Conservation (phyloP, 768 basidiomycete species). For the Tylopilus sp. region DNA sequence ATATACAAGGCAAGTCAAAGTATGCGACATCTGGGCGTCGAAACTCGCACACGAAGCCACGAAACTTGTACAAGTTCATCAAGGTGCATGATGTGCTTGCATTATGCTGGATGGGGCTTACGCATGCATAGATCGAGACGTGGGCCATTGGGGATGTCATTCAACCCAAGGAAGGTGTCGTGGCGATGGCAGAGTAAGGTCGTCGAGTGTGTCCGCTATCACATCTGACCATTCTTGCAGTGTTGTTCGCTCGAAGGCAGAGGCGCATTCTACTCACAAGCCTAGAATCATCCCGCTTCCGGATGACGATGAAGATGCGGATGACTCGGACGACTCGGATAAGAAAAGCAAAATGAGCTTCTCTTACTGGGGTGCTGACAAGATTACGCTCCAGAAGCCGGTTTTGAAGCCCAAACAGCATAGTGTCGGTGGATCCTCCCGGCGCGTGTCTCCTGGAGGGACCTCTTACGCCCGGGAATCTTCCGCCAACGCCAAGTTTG, state of each 20-base stretch:
- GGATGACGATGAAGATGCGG: constrained; percentile 55
- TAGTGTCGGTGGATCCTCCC: constrained; percentile 32
- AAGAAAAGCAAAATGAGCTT: constrained; percentile 93
- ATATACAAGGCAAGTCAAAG: constrained; percentile 78
- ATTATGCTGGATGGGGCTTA: not conserved
- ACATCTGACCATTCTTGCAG: constrained; percentile 34
- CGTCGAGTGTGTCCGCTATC: not conserved
- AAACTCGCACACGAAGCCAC: constrained; percentile 72
- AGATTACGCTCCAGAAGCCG: constrained; percentile 83
- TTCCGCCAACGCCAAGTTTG: constrained; percentile 92
- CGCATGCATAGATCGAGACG: constrained; percentile 65
- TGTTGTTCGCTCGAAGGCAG: constrained; percentile 66
- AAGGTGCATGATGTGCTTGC: constrained; percentile 50
- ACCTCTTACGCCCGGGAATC: constrained; percentile 73
- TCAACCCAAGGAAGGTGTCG: constrained; percentile 75
- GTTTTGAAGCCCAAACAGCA: constrained; percentile 46
- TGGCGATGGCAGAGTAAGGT: constrained; percentile 88
- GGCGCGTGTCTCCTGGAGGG: constrained; percentile 40
- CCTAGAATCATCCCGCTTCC: constrained; percentile 69
- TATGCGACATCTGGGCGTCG: constrained; percentile 80
- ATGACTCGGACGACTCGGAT: constrained; percentile 81
- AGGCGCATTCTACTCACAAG: constrained; percentile 53
- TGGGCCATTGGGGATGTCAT: constrained; percentile 80
- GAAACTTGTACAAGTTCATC: constrained; percentile 92
- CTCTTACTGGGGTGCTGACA: constrained; percentile 92